Percentiles rank a stretch among this genome's conserved stretches.
Conservation (phyloP, 257 asterid species). For the Gynochthodes officinalis region DNA sequence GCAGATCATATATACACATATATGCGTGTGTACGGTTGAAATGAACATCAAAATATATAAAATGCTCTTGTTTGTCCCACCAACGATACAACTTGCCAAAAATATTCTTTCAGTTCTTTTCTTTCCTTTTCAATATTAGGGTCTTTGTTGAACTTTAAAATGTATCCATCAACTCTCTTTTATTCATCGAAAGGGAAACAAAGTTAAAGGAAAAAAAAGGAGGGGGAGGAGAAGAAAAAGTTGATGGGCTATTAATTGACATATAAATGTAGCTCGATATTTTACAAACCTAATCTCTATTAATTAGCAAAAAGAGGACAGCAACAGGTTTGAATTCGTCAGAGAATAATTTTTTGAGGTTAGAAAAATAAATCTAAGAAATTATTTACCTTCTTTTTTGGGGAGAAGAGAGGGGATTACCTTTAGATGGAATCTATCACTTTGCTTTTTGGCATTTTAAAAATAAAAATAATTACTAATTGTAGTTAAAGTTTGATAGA, state of each 20-base stretch:
- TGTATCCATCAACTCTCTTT: neutral
- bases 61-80: neutral
- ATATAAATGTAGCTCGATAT: too few species aligned
- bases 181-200: constrained; percentile 7
- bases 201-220: neutral
- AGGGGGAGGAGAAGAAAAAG: neutral
- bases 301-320: neutral
- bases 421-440: too few species aligned
- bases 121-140: neutral
- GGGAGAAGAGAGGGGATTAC: neutral
- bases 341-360: neutral
- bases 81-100: neutral
- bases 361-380: too few species aligned
- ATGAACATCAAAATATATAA: neutral
- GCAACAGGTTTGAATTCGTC: neutral
- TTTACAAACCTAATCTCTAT: too few species aligned
- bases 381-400: neutral
- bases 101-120: neutral
- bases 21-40: too few species aligned
- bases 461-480: too few species aligned
- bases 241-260: neutral
- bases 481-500: too few species aligned
- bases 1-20: neutral
- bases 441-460: too few species aligned
- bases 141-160: neutral